Evolutionary conservation across 139 green algal species (phyloP).

Genomic region (Tetraselmis striata): DNA sequence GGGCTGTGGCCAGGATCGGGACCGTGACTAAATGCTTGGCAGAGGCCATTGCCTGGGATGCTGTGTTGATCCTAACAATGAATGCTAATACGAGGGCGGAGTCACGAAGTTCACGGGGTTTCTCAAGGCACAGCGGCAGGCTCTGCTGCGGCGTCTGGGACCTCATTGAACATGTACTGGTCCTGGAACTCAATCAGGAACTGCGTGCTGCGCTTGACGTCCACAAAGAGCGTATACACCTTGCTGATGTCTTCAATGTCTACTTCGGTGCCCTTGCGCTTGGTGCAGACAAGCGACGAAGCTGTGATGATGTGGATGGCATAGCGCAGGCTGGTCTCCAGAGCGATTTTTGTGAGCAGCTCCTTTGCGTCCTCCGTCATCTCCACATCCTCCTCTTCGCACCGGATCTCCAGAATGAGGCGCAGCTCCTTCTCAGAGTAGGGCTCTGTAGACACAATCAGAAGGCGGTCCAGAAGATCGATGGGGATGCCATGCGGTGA

Average conservation of each 20-base stretch:
- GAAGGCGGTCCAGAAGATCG: slow-evolving; percentile 94
- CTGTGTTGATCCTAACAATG: no score
- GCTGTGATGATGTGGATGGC: slow-evolving; percentile 95
- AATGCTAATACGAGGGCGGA: no score
- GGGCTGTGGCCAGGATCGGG: no score
- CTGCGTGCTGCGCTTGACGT: slow-evolving; percentile 84
- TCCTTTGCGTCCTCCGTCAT: slow-evolving; percentile 87
- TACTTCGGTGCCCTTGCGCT: slow-evolving; percentile 78
- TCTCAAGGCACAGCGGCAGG: no score
- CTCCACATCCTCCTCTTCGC: slow-evolving; percentile 91
- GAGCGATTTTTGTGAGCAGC: slow-evolving; percentile 93
- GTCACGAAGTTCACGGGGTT: no score
- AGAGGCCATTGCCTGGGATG: no score
- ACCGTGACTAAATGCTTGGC: no score
- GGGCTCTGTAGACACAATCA: slow-evolving; percentile 94
- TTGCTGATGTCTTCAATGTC: slow-evolving; percentile 89
- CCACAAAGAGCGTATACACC: slow-evolving; percentile 95
- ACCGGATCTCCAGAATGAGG: slow-evolving; percentile 91
- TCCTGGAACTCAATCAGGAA: slow-evolving; percentile 92
- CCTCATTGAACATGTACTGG: slow-evolving; percentile 99
- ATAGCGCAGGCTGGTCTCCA: slow-evolving; percentile 92
- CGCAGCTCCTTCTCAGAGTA: slow-evolving; percentile 92
- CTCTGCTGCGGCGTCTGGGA: slow-evolving; percentile 24
- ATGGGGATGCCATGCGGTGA: slow-evolving; percentile 95
- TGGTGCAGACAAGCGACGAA: slow-evolving; percentile 69